Base-by-base conservation (phyloP, 2,329 filamentous ascomycete species). In the Huntiella abstrusa region DNA sequence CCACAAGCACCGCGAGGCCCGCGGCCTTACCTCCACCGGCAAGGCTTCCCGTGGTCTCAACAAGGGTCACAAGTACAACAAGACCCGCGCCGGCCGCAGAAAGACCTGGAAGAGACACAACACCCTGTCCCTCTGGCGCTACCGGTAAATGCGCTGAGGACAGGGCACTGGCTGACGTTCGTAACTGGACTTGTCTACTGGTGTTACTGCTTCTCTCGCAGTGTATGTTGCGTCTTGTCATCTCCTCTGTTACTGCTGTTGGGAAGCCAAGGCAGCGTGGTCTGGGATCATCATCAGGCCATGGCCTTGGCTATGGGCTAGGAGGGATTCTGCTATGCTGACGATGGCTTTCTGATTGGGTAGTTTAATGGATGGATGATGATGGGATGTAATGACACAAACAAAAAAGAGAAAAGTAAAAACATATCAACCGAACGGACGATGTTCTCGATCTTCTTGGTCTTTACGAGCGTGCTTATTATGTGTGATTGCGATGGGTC, bases 31-130 rank as follows among this genome's bases (percentile, higher is more conserved):
- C 59, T 80, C 88, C 62, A 96, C 88, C 57, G 91, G 91, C 80
- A 98, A 98, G 87, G 92, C 92, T 75, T 94, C 85, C 62, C 86
- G 91, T 69, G 91, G 92, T 72, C 82, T 98, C 73, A 91, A 91
- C 81, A 94, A 94, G 80, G 91, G 91, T 60, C 88, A 96, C 73
- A 78, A 82, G 64, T 98, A 84, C 86, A 94, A 88, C 85, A 94
- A 98, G 77, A 98, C 91, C 68, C 75, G 74, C 59, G 83, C 86
- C 60, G 91, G 91, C 63, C 80, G 91, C 69, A 88, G 92, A 77
- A 95, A 98, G 86, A 98, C 88, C 67, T 98, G 91, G 92, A 94
- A 94, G 84, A 79, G 83, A 67, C 86, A 94, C 77, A 98, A 98
- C 83, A 98, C 88, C 69, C 80, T 94, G 66, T 93, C 83, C 62